Conservation (phyloP, 2,329 filamentous ascomycete species). For the Pseudogymnoascus sp. region DNA sequence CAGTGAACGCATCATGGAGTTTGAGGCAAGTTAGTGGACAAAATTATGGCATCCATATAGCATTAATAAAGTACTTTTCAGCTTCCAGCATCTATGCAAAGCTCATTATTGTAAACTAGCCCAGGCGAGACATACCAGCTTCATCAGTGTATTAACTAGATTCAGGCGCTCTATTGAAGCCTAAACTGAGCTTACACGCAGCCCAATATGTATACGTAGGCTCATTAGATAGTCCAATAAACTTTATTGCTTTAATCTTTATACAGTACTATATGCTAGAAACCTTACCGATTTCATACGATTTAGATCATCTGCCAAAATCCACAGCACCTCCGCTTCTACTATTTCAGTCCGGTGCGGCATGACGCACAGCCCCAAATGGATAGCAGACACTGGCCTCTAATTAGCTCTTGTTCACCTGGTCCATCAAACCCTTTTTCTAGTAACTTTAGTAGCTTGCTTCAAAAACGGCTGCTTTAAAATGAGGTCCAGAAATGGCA, state of each 20-base stretch:
- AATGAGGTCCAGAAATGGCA: background rate
- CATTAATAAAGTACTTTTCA: too few species aligned
- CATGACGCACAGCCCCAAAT: background rate
- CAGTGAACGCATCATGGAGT: constrained; percentile 12
- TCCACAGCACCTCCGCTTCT: background rate
- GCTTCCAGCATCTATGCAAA: too few species aligned
- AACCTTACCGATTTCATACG: background rate
- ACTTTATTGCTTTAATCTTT: background rate
- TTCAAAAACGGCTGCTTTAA: background rate
- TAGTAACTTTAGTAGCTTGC: background rate
- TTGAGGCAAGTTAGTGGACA: background rate
- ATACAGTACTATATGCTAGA: background rate
- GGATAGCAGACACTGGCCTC: background rate
- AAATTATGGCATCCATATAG: too few species aligned
- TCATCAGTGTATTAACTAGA: too few species aligned
- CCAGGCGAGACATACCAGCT: too few species aligned
- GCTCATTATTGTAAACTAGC: too few species aligned
- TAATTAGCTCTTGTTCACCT: background rate
- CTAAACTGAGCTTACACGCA: background rate
- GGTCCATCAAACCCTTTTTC: background rate
- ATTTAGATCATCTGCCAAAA: background rate
- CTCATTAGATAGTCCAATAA: background rate
- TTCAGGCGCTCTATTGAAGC: background rate
- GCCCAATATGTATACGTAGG: background rate
- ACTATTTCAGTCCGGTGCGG: background rate